These are phyloP conservation scores for Cryptomeria japonica DNA, from an alignment of 75 land plant species.

Conservation along the genomic window DNA sequence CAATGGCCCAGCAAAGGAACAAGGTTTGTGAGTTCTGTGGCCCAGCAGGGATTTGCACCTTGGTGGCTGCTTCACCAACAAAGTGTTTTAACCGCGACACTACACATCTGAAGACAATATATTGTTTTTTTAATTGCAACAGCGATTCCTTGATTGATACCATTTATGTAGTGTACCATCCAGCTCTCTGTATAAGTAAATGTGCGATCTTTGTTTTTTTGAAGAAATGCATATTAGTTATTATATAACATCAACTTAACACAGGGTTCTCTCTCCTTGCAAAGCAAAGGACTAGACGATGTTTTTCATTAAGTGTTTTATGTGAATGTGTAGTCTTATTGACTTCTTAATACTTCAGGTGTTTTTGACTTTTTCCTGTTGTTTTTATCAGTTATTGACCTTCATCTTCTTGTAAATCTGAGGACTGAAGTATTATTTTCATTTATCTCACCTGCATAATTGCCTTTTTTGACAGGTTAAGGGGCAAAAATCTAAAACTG, in stretches of 20 bases:
- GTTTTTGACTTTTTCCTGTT: background rate
- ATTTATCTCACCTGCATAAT: background rate
- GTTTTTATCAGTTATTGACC: background rate
- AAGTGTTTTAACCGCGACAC: too few species aligned
- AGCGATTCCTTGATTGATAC: background rate
- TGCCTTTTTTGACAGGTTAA: background rate
- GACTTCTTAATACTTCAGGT: background rate
- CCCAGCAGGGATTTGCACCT: too few species aligned
- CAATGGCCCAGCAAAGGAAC: too few species aligned
- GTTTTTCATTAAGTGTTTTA: background rate
- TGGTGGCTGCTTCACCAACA: too few species aligned
- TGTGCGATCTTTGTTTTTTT: background rate
- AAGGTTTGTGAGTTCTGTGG: too few species aligned
- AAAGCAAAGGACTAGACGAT: background rate
- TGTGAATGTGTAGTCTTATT: background rate
- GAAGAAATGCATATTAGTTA: too few species aligned
- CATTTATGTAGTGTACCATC: background rate
- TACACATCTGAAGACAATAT: too few species aligned
- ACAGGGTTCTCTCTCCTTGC: background rate
- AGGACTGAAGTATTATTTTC: background rate
- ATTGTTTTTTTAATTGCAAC: too few species aligned
- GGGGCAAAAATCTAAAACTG: conserved; percentile 23
- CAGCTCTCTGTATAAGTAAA: background rate
- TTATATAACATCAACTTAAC: background rate
- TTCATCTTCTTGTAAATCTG: background rate